These are phyloP conservation scores for Lunularia cruciata DNA, from an alignment of 225 moss, liverwort and hornwort species.

Conservation along the genomic window DNA sequence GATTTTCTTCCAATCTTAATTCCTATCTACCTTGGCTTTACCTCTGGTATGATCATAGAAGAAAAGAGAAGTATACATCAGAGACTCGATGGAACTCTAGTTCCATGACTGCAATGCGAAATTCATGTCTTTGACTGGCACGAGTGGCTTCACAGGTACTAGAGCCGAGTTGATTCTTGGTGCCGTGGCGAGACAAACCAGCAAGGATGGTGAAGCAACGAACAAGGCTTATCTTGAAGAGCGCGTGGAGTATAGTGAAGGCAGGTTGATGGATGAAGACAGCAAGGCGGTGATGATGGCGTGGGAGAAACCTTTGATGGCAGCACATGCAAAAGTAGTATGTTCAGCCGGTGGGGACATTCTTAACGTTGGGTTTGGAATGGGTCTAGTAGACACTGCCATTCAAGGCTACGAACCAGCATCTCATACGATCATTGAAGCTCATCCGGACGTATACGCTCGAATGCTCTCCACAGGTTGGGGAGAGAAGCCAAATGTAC, in stretches of 20 bases:
- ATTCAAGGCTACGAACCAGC: slow-evolving; percentile 65
- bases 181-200: slow-evolving; percentile 59
- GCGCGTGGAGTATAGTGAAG: slow-evolving; percentile 86
- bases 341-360: slow-evolving; percentile 74
- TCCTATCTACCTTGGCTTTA: too few relatives aligned
- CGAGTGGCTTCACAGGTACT: slow-evolving; percentile 72
- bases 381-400: slow-evolving; percentile 92
- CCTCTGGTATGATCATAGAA: too few relatives aligned
- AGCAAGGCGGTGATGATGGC: slow-evolving; percentile 99
- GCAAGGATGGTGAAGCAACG: slow-evolving; percentile 33
- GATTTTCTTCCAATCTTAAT: too few relatives aligned
- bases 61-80: too few relatives aligned
- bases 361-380: slow-evolving; percentile 96
- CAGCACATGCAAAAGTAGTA: slow-evolving; percentile 86
- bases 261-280: slow-evolving; percentile 83
- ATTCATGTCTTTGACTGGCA: too few relatives aligned
- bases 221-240: slow-evolving; percentile 82
- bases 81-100: too few relatives aligned
- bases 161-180: slow-evolving; percentile 92
- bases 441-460: slow-evolving; percentile 90
- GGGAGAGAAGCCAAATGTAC: slow-evolving; percentile 78
- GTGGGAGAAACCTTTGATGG: slow-evolving; percentile 96
- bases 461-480: slow-evolving; percentile 91
- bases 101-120: too few relatives aligned
- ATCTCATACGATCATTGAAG: slow-evolving; percentile 91